Evolutionary conservation across 805 yeast genomes (phyloP), one percentile per base, ranked within the genome.

Genomic region (Pichia cephalocereana): DNA sequence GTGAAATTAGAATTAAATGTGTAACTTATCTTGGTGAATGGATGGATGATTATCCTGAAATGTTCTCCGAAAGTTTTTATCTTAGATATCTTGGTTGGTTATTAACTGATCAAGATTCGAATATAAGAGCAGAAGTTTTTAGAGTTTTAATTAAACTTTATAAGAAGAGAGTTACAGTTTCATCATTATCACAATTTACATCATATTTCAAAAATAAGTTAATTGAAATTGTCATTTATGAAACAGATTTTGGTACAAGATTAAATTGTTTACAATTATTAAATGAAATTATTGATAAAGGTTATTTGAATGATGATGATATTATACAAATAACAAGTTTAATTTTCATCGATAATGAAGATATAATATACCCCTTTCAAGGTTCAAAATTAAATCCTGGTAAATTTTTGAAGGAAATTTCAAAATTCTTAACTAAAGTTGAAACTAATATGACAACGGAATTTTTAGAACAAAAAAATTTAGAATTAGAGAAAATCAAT

Each of bases 51-150:
- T 76, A 75, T 52, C 95, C 96, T 0, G 89, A 83, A 49, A 67
- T 71, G 46, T 88, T 85, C 57, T 75, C 84, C 53, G 84, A 79
- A 51, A 80, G 83, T 12, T 69, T 81, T 1, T 86, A 80, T 57
- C 70, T 88, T 53, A 75, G 89, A 52, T 86, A 85, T 62, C 74
- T 85, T 58, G 96, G 96, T 6, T 85, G 95, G 95, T 69, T 86
- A 34, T 67, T 90, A 40, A 80, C 90, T n/a, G 96, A 89, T 59
- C 69, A 78, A 2, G 73, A 76, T 15, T 63, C 75, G 11, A 52
- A 60, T 4, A 95, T 86, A 1, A 73, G 95, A 54, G 60, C 71
- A 9, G 88, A 85, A 55, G 89, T 80, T 2, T 59, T 84, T 27
- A 77, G 71, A 54, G 71, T 75, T 5, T 65, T 89, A 41, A 61